Evolutionary conservation across 2,329 filamentous ascomycete species (phyloP), one percentile per base, ranked within the genome.

Genomic region (Parastagonospora avenae): DNA sequence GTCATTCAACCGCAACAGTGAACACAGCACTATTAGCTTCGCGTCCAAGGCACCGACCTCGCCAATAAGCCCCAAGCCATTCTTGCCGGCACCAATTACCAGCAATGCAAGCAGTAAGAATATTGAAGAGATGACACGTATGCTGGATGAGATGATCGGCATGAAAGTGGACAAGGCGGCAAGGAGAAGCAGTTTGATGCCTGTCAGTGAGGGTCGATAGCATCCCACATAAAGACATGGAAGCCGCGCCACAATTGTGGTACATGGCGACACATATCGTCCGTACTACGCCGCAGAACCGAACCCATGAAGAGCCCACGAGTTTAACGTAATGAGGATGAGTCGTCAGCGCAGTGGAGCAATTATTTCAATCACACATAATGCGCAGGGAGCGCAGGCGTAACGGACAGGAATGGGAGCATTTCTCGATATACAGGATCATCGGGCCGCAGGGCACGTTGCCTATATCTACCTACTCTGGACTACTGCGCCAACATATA

Each of bases 131-230:
- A 92, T 97, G 86, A 96, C 90, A 60, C 85, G 87, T 64, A 92
- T 97, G 78, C 82, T 97, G 24, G 93, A 97, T 66, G 91, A 96
- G 75, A 97, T 97, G 93, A 94, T 97, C 52, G 89, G 86, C 89
- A 50, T 89, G 67, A 86, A 91, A 48, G 89, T 95, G 46, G 89
- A 64, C 82, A 61, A 62, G 50, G 59, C 89, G 87, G 43, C 83
- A 85, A 42, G 70, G 46, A 64, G 66, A 10, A 59, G 54, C 52
- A 72, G 67, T 50, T 54, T 67, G n/a, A 60, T 59, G 55, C 53
- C 63, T 6, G 56, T 57, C 24, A 56, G 45, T 15, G 60, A 66
- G 50, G 52, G 54, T 28, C 57, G 51, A 55, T 59, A 50, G 48
- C 33, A 48, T 54, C 46, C 33, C 50, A 32, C 42, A 32, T 35